These are phyloP conservation scores for Fusarium sp. DNA, from an alignment of 2,329 filamentous ascomycete genomes.

Conservation along the genomic window DNA sequence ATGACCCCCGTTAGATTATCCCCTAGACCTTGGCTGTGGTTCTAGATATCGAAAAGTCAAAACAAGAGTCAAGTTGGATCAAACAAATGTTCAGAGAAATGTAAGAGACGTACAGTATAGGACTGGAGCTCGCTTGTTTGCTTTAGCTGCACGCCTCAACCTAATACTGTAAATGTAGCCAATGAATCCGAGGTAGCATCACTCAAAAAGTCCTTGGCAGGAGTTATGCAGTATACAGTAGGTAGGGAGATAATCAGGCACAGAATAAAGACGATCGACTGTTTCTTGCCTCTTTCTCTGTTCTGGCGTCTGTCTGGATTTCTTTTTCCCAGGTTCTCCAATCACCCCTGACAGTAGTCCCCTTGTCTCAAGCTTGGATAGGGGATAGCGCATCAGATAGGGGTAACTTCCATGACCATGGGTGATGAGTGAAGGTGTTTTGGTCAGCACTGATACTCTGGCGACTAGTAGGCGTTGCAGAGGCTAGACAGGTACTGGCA, in stretches of 20 bases:
- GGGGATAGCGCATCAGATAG: constrained; percentile 43
- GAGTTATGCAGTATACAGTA: not conserved
- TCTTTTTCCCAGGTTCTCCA: constrained; percentile 13
- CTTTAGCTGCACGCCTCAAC: constrained; percentile 33
- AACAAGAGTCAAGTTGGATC: constrained; percentile 29
- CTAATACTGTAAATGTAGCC: constrained; percentile 31
- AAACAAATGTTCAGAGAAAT: constrained; percentile 25
- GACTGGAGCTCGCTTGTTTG: not conserved
- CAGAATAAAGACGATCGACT: constrained; percentile 15
- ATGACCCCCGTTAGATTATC: constrained; percentile 42
- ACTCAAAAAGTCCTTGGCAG: constrained; percentile 14
- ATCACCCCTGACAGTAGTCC: constrained; percentile 40
- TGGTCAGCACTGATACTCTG: constrained; percentile 10
- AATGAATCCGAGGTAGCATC: constrained; percentile 9
- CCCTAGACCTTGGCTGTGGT: constrained; percentile 28
- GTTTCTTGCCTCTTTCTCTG: constrained; percentile 10
- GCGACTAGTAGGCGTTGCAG: not conserved
- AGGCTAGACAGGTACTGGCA: constrained; percentile 4
- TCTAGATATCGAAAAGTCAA: constrained; percentile 38
- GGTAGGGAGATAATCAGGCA: constrained; percentile 4
- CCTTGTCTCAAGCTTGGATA: constrained; percentile 39
- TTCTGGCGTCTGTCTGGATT: not conserved
- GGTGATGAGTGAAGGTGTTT: constrained; percentile 31
- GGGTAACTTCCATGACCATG: constrained; percentile 29
- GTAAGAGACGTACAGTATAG: constrained; percentile 9